Evolutionary conservation across 2,329 filamentous ascomycete species (phyloP), one percentile per base, ranked within the genome.

Genomic region (Fusarium globosum): DNA sequence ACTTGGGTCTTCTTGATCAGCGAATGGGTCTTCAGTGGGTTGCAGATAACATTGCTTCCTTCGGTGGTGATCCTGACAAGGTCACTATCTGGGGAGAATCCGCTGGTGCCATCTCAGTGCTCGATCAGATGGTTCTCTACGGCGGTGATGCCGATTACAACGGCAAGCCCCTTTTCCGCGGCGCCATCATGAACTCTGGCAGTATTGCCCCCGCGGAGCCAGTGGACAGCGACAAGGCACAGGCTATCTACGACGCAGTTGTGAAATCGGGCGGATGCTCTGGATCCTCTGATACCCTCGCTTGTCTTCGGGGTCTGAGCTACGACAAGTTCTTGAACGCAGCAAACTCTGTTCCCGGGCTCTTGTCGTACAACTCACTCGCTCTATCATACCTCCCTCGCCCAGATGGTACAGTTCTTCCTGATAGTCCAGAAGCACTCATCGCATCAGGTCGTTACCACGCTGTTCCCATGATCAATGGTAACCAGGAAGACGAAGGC

Each of bases 61-160:
- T 96, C 78, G 94, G 94, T 15, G 94, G 94, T 20, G 93, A 96
- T 79, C 91, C 93, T 0, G 84, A 86, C n/a, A 93, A 92, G 79
- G 92, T 95, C 11, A 95, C 93, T 0, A 91, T 96, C 67, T 94
- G 91, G 91, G 93, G 93, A 33, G 91, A 95, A 79, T 91, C 88
- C 5, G 91, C 92, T 0, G 91, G 92, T 1, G 84, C 90, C 20
- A 94, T 95, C 70, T 94, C 92, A 0, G 92, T 94, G 2, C 88
- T 92, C 55, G 89, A 95, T 76, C 94, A 96, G 75, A 94, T 94
- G 88, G 84, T 89, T 3, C 84, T 95, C 16, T 94, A 93, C 74
- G 88, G 90, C 39, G 93, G 94, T 12, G 85, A 96, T 80, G 89
- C 90, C 78, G 91, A 85, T 1, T 95, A 95, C 83, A 94, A 95